Evolutionary conservation across 192 early-diverging fungal genomes (phyloP).

Genomic region (Allomyces arbusculus): DNA sequence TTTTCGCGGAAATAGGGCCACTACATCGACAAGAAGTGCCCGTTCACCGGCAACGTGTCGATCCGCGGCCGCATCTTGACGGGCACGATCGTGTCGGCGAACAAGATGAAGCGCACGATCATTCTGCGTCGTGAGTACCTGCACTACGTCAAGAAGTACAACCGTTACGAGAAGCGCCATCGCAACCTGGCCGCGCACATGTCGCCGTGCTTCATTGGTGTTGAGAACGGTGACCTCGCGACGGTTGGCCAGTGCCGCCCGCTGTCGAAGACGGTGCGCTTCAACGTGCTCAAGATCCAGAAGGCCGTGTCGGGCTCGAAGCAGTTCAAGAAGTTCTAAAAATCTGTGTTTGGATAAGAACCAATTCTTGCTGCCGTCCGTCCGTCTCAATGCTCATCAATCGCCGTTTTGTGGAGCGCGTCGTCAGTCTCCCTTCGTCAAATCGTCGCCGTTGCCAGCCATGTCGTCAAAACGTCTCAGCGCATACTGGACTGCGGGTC

Average conservation of each 20-base stretch:
- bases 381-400: too few relatives aligned
- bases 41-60: constrained; percentile 86
- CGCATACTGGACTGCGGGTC: too few relatives aligned
- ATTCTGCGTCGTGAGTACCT: constrained; percentile 97
- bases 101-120: constrained; percentile 98
- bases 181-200: constrained; percentile 96
- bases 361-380: too few relatives aligned
- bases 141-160: constrained; percentile 99
- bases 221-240: constrained; percentile 68
- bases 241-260: constrained; percentile 99
- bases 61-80: constrained; percentile 96
- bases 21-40: constrained; percentile 99
- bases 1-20: constrained; percentile 28
- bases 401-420: too few relatives aligned
- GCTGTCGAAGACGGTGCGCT: constrained; percentile 98
- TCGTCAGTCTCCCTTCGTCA: too few relatives aligned
- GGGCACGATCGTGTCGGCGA: constrained; percentile 69
- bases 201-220: constrained; percentile 83
- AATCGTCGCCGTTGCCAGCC: too few relatives aligned
- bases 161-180: constrained; percentile 99
- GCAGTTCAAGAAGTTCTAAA: constrained; percentile 83
- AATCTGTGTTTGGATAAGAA: background rate
- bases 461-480: too few relatives aligned
- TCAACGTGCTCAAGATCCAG: constrained; percentile 97
- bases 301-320: constrained; percentile 60